Conservation (phyloP, 805 yeast species). For the Kluyveromyces aestuarii region DNA sequence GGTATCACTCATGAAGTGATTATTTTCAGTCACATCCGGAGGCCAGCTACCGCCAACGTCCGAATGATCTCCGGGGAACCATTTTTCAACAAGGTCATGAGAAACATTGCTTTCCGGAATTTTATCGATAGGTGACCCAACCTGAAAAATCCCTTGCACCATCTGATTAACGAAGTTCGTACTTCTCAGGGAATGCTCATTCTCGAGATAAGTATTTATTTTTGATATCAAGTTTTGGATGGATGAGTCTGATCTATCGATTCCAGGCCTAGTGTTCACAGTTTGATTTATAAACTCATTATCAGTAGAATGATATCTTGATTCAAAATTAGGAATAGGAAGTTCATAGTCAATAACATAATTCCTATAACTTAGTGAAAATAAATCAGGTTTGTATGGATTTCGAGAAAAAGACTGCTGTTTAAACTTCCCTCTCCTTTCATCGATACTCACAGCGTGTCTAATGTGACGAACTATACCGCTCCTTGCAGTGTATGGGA, state of each 20-base stretch:
- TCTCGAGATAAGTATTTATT: constrained; percentile 3
- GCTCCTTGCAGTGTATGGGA: constrained; percentile 47
- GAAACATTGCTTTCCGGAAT: constrained; percentile 7
- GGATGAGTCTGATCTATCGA: not conserved
- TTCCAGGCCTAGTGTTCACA: not conserved
- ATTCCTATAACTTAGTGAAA: constrained; percentile 13
- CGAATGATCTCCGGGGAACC: constrained; percentile 65
- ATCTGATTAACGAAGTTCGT: constrained; percentile 3
- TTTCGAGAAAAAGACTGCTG: constrained; percentile 44
- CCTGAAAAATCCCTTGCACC: constrained; percentile 6
- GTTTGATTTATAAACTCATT: not conserved
- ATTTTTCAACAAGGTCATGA: constrained; percentile 36
- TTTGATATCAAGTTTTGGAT: constrained; percentile 2
- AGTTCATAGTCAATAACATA: constrained; percentile 2
- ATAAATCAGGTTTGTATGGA: constrained; percentile 28
- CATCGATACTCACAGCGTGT: constrained; percentile 62
- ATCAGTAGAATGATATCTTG: constrained; percentile 1
- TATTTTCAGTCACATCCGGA: constrained; percentile 32
- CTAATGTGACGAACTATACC: constrained; percentile 48
- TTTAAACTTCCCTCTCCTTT: constrained; percentile 53
- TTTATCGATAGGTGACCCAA: not conserved
- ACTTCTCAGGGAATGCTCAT: not conserved
- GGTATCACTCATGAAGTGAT: constrained; percentile 35
- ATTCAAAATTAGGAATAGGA: not conserved
- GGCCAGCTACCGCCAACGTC: constrained; percentile 67